phyloP scores from a whole-genome alignment of 345 rosid genomes.

The Salix suchowensis region DNA sequence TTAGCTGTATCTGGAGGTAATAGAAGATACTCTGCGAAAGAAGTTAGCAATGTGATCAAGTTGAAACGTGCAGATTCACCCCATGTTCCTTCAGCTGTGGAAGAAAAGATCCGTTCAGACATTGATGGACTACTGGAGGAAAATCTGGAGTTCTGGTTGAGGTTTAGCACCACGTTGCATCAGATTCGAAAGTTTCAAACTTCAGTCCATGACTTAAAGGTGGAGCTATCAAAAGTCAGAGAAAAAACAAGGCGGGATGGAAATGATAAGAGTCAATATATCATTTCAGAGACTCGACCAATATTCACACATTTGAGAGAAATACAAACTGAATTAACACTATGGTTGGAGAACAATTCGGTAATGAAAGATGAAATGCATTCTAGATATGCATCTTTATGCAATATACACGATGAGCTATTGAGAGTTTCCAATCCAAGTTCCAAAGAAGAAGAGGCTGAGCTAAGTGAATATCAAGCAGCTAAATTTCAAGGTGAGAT shows the following conservation, averaged over 20 bases:
- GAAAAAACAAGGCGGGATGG: conserved; percentile 33
- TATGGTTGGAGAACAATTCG: conserved; percentile 74
- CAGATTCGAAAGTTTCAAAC: conserved; percentile 67
- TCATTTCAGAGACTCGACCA: conserved; percentile 52
- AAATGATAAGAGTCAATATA: conserved; percentile 20
- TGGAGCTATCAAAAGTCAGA: conserved; percentile 43
- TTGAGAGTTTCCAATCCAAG: conserved; percentile 29
- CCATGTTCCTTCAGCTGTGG: conserved; percentile 31
- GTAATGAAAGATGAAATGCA: conserved; percentile 67
- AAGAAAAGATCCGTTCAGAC: conserved; percentile 56
- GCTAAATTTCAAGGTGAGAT: conserved; percentile 84
- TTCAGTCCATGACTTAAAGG: conserved; percentile 53
- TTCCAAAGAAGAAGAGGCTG: conserved; percentile 27
- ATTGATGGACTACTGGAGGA: conserved; percentile 78
- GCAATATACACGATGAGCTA: conserved; percentile 45
- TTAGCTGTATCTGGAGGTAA: conserved; percentile 10
- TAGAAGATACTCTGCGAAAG: conserved; percentile 25
- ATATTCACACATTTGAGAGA: conserved; percentile 71
- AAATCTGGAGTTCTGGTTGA: conserved; percentile 90
- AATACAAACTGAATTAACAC: conserved; percentile 57
- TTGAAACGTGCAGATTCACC: conserved; percentile 8
- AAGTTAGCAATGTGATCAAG: conserved; percentile 16
- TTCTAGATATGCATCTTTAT: conserved; percentile 44
- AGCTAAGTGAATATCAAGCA: conserved; percentile 54
- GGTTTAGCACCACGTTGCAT: conserved; percentile 74